Evolutionary conservation across 2,329 filamentous ascomycete species (phyloP), one percentile per base, ranked within the genome.

Genomic region (Colletotrichum incanum): DNA sequence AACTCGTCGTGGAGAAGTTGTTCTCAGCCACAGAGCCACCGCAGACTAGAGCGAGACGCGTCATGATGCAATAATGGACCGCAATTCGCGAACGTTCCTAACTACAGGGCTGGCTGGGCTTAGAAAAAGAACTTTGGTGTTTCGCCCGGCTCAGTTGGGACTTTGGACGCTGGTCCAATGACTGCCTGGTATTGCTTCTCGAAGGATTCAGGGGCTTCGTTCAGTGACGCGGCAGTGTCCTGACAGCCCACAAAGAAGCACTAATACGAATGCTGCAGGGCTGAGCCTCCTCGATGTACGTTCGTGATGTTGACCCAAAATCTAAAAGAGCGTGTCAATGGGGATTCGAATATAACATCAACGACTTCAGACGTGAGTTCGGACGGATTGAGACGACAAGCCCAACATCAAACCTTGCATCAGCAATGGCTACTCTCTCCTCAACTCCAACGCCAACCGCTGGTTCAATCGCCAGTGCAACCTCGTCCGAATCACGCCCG

Each of bases 351-450:
- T 67, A 62, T 50, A 50, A 45, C n/a, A n/a, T 34, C 6, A 3
- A n/a, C 31, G 7, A 56, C 39, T 67, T 67, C 68, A 67, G 63
- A 67, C 47, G 65, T n/a, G 41, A 47, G 49, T 67, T 68, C 58
- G 37, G 64, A 63, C 26, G 56, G 23, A 37, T 41, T 14, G 20
- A 62, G 61, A 49, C n/a, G 61, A 49, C n/a, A 47, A 47, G 37
- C 56, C n/a, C 39, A 54, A 28, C 65, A 45, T 45, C 11, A 43
- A 34, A 14, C 31, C 6, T 26, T 26, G 4, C 18, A 60, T 18
- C 64, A 55, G 7, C 23, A 5, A 52, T 49, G 59, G 28, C 59
- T 34, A 20, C 45, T n/a, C 14, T 49, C 5, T 60, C 43, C 7
- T 43, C 45, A 16, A 43, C 49, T 11, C n/a, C 61, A 18, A 66